These are phyloP conservation scores for Pulveroboletus frians DNA, from an alignment of 768 basidiomycete genomes.

Conservation along the genomic window DNA sequence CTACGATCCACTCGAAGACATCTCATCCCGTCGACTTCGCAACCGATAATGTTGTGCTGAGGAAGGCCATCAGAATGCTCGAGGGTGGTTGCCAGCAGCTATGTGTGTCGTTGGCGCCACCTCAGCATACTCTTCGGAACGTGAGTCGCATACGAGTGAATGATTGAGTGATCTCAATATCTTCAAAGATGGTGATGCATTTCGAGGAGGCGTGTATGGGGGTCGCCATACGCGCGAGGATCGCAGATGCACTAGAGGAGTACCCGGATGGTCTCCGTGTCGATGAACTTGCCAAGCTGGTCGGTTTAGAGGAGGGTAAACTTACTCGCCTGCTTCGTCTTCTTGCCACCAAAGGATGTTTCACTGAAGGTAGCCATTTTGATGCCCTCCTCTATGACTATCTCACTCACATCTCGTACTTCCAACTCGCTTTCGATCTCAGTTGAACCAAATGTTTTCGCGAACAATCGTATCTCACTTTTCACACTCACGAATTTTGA, in stretches of 20 bases:
- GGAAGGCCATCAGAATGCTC: no score
- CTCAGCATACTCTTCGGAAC: conserved; percentile 22
- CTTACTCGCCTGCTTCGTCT: conserved; percentile 28
- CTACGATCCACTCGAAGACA: conserved; percentile 15
- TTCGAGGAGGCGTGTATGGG: conserved; percentile 27
- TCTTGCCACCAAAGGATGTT: conserved; percentile 13
- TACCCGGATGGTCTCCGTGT: conserved; percentile 28
- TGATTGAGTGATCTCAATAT: not conserved
- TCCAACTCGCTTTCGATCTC: not conserved
- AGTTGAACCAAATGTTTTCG: conserved; percentile 27
- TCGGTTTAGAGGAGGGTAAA: conserved; percentile 15
- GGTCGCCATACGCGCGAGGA: conserved; percentile 20
- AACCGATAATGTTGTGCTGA: conserved; percentile 13
- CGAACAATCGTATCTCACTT: conserved; percentile 34
- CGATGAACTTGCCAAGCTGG: conserved; percentile 19
- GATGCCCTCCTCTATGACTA: not conserved
- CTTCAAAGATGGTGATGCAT: conserved; percentile 12
- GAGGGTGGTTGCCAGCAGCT: no score
- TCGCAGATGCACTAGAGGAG: conserved; percentile 25
- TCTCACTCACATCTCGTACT: not conserved
- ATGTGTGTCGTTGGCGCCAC: no score
- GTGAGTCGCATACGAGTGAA: conserved; percentile 7
- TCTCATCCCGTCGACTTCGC: conserved; percentile 14
- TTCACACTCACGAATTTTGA: conserved; percentile 15
- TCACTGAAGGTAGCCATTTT: conserved; percentile 20